Conservation (phyloP, 2,329 filamentous ascomycete species). For the Hortaea sp. region DNA sequence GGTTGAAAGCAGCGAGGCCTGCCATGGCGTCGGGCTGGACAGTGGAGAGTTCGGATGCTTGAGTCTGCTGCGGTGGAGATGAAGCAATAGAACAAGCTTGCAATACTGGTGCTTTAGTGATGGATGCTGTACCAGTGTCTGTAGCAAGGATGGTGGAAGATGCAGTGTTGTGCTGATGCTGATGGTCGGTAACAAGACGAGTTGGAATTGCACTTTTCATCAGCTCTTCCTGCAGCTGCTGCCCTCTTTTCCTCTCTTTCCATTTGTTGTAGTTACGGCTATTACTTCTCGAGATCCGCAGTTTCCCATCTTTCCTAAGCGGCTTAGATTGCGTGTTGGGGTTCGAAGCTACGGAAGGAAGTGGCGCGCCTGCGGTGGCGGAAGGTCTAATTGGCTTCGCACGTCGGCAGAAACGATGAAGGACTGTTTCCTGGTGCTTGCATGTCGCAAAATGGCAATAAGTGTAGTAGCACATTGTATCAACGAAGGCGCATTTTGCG, state of each 20-base stretch:
- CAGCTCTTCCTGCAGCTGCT: no score
- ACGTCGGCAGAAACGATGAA: slow-evolving; percentile 15
- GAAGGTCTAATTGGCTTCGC: no score
- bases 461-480: slow-evolving; percentile 23
- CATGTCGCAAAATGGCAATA: slow-evolving; percentile 23
- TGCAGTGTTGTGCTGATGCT: neutral
- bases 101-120: slow-evolving; percentile 8
- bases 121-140: slow-evolving; percentile 8
- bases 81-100: slow-evolving; percentile 7
- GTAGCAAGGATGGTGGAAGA: neutral
- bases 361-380: no score
- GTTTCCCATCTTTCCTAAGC: no score
- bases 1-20: slow-evolving; percentile 6
- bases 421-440: slow-evolving; percentile 19
- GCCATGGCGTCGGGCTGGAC: slow-evolving; percentile 9
- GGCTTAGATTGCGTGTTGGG: no score
- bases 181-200: neutral
- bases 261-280: no score
- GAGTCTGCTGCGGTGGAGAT: slow-evolving; percentile 3
- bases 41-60: slow-evolving; percentile 2
- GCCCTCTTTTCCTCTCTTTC: no score
- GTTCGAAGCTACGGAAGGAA: no score
- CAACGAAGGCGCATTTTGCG: no score
- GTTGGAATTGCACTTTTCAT: neutral
- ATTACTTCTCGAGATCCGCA: no score